Base-by-base conservation (phyloP, 306 rosid genomes). In the Pyrus pyrifolia region DNA sequence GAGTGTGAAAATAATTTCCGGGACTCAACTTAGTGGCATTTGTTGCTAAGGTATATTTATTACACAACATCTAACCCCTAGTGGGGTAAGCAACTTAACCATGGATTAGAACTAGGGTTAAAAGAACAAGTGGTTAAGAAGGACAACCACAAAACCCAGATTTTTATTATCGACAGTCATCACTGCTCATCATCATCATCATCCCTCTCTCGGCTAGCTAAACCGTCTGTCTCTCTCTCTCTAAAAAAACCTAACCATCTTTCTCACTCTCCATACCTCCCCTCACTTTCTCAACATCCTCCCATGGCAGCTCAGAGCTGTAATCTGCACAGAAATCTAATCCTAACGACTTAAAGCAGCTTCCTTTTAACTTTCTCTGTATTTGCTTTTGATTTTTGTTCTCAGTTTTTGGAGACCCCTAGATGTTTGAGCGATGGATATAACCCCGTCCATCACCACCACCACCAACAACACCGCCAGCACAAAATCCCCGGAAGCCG, bases 21-120 rank as follows among this genome's bases (percentile, higher is more conserved):
- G 6, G 7, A 6, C 53, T 46, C 53, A 46, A 46, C 53, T 14
- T 14, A 46, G 53, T 4, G 11, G 19, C 53, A 46, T 46, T 4
- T 13, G 18, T 5, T 46, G 52, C 52, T 46, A 13, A 46, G 70
- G 74, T 82, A 78, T 82, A 91, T 90, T 91, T 91, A 91, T 90
- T 86, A 86, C 91, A 64, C 68, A 81, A 57, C 70, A 62, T 85
- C 87, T 85, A 93, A 91, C 93, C 93, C 77, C 70, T 67, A 61
- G 86, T 76, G 81, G 87, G 89, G 88, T 86, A 93, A 75, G 70
- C 11, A 85, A 83, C 91, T 88, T 87, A 91, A 93, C 97, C 96
- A 90, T 68, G 81, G 92, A 90, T 88, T 88, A 89, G 89, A 90
- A 93, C 98, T 76, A 85, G 91, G 83, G 98, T 93, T 88, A 91